Base-by-base conservation (phyloP, 768 basidiomycete species). In the Serpula lacrymans region DNA sequence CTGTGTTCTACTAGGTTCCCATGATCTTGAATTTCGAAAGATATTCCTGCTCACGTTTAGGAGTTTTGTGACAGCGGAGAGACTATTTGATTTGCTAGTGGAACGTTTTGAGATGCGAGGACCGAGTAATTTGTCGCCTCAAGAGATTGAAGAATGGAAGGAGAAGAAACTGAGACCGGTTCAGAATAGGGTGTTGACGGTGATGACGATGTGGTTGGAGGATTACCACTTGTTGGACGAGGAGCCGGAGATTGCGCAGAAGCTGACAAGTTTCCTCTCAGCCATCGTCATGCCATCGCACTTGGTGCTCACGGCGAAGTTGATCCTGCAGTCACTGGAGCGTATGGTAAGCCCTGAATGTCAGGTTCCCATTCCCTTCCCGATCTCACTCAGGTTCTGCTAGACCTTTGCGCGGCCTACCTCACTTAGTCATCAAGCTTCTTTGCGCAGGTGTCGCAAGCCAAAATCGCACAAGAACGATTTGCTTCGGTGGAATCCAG, bases 41-140 rank as follows among this genome's bases (percentile, higher is more conserved):
- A 71, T 77, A n/a, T 94, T 95, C 66, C 70, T 94, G 32, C 81
- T 78, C 62, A 93, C 90, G 12, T 90, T 88, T 65, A 74, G 81
- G 39, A 85, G 88, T 0, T 91, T 94, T 56, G 82, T 79, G 18
- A 78, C 77, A 5, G 75, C 87, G 2, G 74, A 80, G 29, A 65
- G 72, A 29, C 61, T 94, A 2, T 81, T 91, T 48, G 80, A 86
- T 22, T 63, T 79, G 36, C 75, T 94, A 22, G 63, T 81, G 13
- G 72, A 78, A 27, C 72, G 77, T 12, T 92, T 82, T 62, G 63
- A 74, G 41, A 72, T 79, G 55, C 66, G 71, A 27, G 74, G 78
- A 8, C 73, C 76, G 25, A 52, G 46, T 1, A 65, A 64, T 7
- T 53, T 88, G 16, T 68, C 61, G 4, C 68, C 67, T 5, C 60